Conservation (phyloP, 768 basidiomycete species). For the Lentinula guzmanii region DNA sequence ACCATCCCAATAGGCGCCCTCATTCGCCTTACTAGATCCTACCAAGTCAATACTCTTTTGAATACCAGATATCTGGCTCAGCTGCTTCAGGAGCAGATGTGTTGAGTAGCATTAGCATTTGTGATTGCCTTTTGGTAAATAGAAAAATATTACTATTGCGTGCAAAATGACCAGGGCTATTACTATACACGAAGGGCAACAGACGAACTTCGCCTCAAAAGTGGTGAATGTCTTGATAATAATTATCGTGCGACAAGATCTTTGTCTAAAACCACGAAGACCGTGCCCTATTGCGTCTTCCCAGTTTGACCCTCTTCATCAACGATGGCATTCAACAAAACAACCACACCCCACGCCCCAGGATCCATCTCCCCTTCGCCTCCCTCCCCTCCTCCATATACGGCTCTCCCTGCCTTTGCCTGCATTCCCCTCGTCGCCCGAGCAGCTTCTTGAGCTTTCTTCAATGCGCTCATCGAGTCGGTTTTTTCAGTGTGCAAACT, state of each 20-base stretch:
- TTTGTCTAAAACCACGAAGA: too few species aligned
- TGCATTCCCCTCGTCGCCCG: slow-evolving; percentile 68
- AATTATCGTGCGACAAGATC: too few species aligned
- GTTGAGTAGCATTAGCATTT: too few species aligned
- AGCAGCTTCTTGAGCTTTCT: slow-evolving; percentile 25
- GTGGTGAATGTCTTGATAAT: neutral
- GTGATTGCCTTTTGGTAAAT: too few species aligned
- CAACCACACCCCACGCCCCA: slow-evolving; percentile 87
- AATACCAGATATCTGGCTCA: too few species aligned
- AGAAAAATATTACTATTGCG: neutral
- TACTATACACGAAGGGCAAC: neutral
- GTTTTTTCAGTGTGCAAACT: slow-evolving; percentile 46
- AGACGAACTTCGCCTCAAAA: neutral
- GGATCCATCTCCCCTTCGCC: slow-evolving; percentile 75
- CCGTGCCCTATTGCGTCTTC: too few species aligned
- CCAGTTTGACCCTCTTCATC: neutral
- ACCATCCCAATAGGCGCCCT: too few species aligned
- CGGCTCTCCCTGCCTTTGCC: slow-evolving; percentile 85
- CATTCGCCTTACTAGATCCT: too few species aligned
- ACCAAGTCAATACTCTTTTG: too few species aligned
- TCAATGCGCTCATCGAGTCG: slow-evolving; percentile 25
- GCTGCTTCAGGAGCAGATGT: too few species aligned
- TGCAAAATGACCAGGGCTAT: neutral
- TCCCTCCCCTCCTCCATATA: slow-evolving; percentile 72
- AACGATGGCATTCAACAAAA: slow-evolving; percentile 54